Conservation (phyloP, 2,329 filamentous ascomycete species). For the Beauveria bassiana region DNA sequence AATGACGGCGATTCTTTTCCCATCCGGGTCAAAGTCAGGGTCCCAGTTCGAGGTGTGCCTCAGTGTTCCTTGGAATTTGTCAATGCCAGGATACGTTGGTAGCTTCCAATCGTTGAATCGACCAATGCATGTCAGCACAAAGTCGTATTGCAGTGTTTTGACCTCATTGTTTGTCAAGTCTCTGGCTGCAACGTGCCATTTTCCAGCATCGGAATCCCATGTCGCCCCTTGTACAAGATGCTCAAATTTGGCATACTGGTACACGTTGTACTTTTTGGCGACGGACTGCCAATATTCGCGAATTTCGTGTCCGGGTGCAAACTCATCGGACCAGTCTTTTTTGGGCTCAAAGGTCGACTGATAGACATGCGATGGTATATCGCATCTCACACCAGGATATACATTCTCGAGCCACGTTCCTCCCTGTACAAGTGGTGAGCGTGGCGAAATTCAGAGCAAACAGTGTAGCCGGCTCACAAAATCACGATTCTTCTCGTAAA, state of each 20-base stretch:
- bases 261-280: slow-evolving; percentile 57
- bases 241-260: slow-evolving; percentile 46
- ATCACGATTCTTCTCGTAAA: slow-evolving; percentile 61
- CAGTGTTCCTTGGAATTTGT: slow-evolving; percentile 45
- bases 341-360: slow-evolving; percentile 62
- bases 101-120: slow-evolving; percentile 59
- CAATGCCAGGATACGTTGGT: slow-evolving; percentile 51
- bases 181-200: slow-evolving; percentile 37
- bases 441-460: slow-evolving; percentile 8
- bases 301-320: slow-evolving; percentile 60
- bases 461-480: slow-evolving; percentile 38
- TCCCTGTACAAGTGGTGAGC: slow-evolving; percentile 24
- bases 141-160: slow-evolving; percentile 44
- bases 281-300: slow-evolving; percentile 56
- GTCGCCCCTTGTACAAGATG: slow-evolving; percentile 46
- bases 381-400: slow-evolving; percentile 60
- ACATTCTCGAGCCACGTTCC: slow-evolving; percentile 48
- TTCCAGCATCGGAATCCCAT: slow-evolving; percentile 44
- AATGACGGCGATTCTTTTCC: slow-evolving; percentile 42
- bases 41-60: slow-evolving; percentile 57
- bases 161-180: slow-evolving; percentile 19
- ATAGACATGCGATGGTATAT: slow-evolving; percentile 63
- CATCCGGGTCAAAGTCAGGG: slow-evolving; percentile 36
- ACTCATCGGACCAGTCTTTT: slow-evolving; percentile 60
- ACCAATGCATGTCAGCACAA: slow-evolving; percentile 56